Evolutionary conservation across 257 asterid genomes (phyloP).

Genomic region (Capsicum baccatum): DNA sequence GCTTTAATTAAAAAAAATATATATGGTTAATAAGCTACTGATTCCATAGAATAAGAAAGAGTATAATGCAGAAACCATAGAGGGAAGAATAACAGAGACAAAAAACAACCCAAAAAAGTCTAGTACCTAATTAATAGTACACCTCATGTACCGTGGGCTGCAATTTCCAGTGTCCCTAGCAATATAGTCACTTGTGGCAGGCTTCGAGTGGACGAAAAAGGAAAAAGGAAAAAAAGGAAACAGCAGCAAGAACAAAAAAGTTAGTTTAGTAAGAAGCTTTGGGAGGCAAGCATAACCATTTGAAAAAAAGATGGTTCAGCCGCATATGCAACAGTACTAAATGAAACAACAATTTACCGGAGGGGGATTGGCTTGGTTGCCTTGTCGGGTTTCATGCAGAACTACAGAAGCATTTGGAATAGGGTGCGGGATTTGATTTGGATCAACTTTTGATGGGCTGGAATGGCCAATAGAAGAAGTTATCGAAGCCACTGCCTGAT

Average conservation of each 20-base stretch:
- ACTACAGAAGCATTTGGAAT: conserved; percentile 65
- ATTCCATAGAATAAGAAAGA: conserved; percentile 36
- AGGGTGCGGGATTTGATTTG: conserved; percentile 96
- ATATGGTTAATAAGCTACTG: conserved; percentile 8
- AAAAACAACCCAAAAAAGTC: conserved; percentile 28
- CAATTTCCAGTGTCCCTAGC: conserved; percentile 95
- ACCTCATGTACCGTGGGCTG: conserved; percentile 98
- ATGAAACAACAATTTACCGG: conserved; percentile 63
- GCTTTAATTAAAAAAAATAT: not conserved
- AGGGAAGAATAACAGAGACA: conserved; percentile 28
- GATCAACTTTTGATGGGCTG: conserved; percentile 88
- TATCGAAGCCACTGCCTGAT: conserved; percentile 69
- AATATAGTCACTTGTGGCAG: conserved; percentile 94
- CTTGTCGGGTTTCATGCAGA: conserved; percentile 93
- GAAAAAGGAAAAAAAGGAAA: conserved; percentile 24
- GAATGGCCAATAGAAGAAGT: conserved; percentile 58
- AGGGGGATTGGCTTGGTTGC: conserved; percentile 98
- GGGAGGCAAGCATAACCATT: not conserved
- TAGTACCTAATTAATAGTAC: conserved; percentile 85
- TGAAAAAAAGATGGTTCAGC: conserved; percentile 21
- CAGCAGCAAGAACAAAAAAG: conserved; percentile 17
- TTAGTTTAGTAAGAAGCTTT: conserved; percentile 23
- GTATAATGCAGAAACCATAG: conserved; percentile 31
- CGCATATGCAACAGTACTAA: conserved; percentile 5
- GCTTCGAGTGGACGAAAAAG: conserved; percentile 56